phyloP scores from a whole-genome alignment of 2,329 filamentous ascomycete species.

The Xylaria hypoxylon region DNA sequence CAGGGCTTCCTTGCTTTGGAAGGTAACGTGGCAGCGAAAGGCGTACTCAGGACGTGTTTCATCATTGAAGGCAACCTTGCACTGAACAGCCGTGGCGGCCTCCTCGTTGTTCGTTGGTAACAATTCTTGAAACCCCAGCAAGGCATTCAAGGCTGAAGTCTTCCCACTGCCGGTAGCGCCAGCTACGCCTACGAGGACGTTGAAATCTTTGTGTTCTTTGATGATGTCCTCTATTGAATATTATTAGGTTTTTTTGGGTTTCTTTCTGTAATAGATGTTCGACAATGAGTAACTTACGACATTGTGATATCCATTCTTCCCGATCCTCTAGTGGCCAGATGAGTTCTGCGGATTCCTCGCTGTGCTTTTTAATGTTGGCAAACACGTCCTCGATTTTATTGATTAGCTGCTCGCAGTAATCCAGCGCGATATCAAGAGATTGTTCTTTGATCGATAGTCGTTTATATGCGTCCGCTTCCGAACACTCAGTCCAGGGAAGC shows the following conservation, averaged over 20 bases:
- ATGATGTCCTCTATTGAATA: constrained; percentile 16
- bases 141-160: constrained; percentile 45
- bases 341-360: not conserved
- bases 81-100: constrained; percentile 48
- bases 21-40: constrained; percentile 44
- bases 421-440: constrained; percentile 8
- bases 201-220: constrained; percentile 29
- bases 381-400: not conserved
- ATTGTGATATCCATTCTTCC: constrained; percentile 13
- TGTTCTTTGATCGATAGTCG: constrained; percentile 22
- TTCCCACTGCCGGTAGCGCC: constrained; percentile 48
- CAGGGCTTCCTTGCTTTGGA: constrained; percentile 37
- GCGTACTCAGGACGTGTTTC: constrained; percentile 27
- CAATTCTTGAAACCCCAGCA: constrained; percentile 44
- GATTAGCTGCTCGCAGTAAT: constrained; percentile 11
- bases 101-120: constrained; percentile 49
- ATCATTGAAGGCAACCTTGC: constrained; percentile 47
- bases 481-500: constrained; percentile 6
- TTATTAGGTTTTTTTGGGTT: too few relatives aligned
- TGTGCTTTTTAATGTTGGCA: not conserved
- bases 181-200: constrained; percentile 44
- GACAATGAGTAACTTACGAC: constrained; percentile 5
- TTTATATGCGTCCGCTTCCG: not conserved
- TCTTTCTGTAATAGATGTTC: too few relatives aligned
- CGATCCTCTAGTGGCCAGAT: constrained; percentile 24